These are phyloP conservation scores for Acacia confusa DNA, from an alignment of 306 rosid species.

Conservation along the genomic window DNA sequence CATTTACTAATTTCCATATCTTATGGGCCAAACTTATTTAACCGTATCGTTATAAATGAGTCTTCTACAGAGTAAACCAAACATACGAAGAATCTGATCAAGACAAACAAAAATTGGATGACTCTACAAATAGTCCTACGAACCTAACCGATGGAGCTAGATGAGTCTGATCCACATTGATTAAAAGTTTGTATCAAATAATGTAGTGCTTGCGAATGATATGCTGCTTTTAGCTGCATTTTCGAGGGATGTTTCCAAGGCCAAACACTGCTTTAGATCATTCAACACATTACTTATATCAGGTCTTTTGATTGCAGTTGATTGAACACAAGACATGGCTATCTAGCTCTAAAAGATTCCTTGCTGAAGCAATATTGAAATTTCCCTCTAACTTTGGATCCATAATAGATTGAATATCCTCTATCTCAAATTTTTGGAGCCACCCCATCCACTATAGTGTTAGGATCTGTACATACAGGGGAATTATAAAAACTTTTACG, in stretches of 20 bases:
- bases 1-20: too few relatives aligned
- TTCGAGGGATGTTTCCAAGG: background rate
- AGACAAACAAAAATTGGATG: too few relatives aligned
- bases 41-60: too few relatives aligned
- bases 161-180: background rate
- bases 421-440: constrained; percentile 4
- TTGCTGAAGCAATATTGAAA: background rate
- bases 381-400: constrained; percentile 25
- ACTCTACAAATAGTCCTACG: background rate
- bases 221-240: background rate
- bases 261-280: background rate
- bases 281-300: background rate
- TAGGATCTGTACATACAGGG: too few relatives aligned
- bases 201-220: background rate
- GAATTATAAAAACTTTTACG: too few relatives aligned
- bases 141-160: background rate
- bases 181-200: background rate
- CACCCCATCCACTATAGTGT: constrained; percentile 7
- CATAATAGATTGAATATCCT: constrained; percentile 9
- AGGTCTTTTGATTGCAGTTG: background rate
- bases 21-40: too few relatives aligned
- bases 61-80: too few relatives aligned
- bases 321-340: background rate
- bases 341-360: background rate
- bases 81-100: too few relatives aligned